Evolutionary conservation across 192 early-diverging fungal species (phyloP).

Genomic region (Diversispora epigaea): DNA sequence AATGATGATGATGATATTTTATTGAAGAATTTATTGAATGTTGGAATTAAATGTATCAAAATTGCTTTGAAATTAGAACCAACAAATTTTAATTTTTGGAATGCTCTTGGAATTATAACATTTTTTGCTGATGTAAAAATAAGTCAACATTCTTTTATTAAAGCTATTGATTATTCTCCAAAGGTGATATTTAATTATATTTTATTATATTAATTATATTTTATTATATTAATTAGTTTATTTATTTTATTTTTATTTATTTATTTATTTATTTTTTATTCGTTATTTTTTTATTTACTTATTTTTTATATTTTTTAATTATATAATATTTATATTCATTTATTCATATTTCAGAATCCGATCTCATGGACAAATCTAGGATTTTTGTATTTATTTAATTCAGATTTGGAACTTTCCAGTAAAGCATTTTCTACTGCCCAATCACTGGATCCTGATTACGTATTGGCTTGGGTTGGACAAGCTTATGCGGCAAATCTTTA

Average conservation of each 20-base stretch:
- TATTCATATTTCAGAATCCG: conserved; percentile 42
- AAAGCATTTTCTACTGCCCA: conserved; percentile 72
- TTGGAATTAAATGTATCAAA: conserved; percentile 50
- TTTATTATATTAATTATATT: no score
- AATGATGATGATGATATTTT: not conserved
- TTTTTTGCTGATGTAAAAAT: conserved; percentile 48
- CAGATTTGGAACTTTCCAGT: conserved; percentile 74
- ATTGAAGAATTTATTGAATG: conserved; percentile 27
- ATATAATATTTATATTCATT: not conserved
- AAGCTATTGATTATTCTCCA: conserved; percentile 67
- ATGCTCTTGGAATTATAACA: conserved; percentile 68
- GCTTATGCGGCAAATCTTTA: conserved; percentile 68
- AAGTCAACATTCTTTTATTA: conserved; percentile 84
- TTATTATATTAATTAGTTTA: no score
- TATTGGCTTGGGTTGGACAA: conserved; percentile 83
- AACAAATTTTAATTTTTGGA: conserved; percentile 60
- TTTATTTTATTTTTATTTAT: no score
- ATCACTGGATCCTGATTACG: conserved; percentile 75
- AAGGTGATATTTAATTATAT: conserved; percentile 62
- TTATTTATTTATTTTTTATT: no score
- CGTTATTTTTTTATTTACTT: not conserved
- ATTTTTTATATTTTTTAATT: not conserved
- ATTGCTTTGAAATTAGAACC: conserved; percentile 66
- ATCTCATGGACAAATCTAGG: conserved; percentile 83
- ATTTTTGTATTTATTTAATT: conserved; percentile 67